phyloP scores from a whole-genome alignment of 768 basidiomycete genomes.

The Daedaleopsis sinensis region DNA sequence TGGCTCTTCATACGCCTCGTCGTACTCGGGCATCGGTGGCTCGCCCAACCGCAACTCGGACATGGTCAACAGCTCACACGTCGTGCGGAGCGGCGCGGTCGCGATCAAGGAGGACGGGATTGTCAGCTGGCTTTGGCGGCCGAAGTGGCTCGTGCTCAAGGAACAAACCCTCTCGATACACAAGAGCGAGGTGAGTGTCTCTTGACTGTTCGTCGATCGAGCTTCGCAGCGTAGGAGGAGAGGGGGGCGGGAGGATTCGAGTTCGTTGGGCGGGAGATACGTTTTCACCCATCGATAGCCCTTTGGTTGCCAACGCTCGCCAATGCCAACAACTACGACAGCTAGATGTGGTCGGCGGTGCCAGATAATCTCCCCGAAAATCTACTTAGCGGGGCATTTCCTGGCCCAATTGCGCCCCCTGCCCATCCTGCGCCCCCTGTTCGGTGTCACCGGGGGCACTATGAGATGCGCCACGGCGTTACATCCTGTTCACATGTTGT shows the following conservation, averaged over 20 bases:
- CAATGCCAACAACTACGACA: no score
- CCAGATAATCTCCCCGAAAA: not conserved
- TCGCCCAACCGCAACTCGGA: conserved; percentile 63
- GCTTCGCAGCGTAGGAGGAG: not conserved
- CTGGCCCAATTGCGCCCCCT: not conserved
- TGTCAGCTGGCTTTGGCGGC: conserved; percentile 88
- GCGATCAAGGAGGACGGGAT: conserved; percentile 95
- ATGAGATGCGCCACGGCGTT: no score
- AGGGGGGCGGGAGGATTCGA: not conserved
- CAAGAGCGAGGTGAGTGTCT: conserved; percentile 84
- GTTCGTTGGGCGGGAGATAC: no score
- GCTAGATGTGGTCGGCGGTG: no score
- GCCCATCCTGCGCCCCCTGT: no score
- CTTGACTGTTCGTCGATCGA: no score
- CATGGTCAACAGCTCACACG: conserved; percentile 38
- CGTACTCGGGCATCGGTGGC: conserved; percentile 84
- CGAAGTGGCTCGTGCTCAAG: conserved; percentile 87
- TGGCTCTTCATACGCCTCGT: conserved; percentile 60
- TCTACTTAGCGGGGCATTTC: no score
- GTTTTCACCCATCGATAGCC: not conserved
- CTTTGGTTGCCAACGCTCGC: no score
- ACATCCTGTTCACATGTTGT: no score
- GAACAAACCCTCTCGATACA: conserved; percentile 80
- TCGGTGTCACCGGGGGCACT: no score
- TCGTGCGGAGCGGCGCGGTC: conserved; percentile 73